A percentile compares a stretch with the other conserved stretches of the same genome.
Conservation (phyloP, 2,329 filamentous ascomycete species). For the Alternaria sp. region DNA sequence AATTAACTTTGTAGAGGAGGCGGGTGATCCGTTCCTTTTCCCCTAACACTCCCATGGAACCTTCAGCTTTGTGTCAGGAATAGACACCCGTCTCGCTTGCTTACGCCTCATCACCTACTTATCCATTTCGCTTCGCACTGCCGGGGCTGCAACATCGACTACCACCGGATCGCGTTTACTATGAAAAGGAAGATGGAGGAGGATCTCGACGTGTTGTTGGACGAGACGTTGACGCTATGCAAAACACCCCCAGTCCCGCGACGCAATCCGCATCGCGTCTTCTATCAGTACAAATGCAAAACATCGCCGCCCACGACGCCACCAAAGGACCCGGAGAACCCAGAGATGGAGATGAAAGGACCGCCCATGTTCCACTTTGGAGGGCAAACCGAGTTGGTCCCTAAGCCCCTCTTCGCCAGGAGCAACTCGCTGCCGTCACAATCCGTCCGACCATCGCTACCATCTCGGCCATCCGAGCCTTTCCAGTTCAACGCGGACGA, state of each 20-base stretch:
- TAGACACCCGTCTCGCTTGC: constrained; percentile 19
- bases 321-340: constrained; percentile 4
- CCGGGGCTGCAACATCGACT: constrained; percentile 9
- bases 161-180: constrained; percentile 2
- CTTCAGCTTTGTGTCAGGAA: constrained; percentile 23
- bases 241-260: constrained; percentile 25
- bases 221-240: constrained; percentile 17
- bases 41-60: constrained; percentile 27
- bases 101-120: constrained; percentile 2
- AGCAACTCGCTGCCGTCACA: constrained; percentile 22
- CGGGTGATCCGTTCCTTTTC: constrained; percentile 26
- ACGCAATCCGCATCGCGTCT: constrained; percentile 19
- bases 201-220: constrained; percentile 18
- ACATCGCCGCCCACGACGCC: constrained; percentile 15
- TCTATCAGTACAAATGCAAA: constrained; percentile 21
- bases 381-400: constrained; percentile 20
- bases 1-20: constrained; percentile 19
- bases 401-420: constrained; percentile 37
- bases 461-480: constrained; percentile 3
- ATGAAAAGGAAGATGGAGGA: constrained; percentile 18
- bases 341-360: constrained; percentile 14
- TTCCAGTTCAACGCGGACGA: constrained; percentile 3
- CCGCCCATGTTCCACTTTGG: constrained; percentile 14
- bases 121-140: constrained; percentile 4
- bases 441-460: constrained; percentile 12